Evolutionary conservation across 106 monocot genomes (phyloP).

Genomic region (Alisma plantagoaquatica): DNA sequence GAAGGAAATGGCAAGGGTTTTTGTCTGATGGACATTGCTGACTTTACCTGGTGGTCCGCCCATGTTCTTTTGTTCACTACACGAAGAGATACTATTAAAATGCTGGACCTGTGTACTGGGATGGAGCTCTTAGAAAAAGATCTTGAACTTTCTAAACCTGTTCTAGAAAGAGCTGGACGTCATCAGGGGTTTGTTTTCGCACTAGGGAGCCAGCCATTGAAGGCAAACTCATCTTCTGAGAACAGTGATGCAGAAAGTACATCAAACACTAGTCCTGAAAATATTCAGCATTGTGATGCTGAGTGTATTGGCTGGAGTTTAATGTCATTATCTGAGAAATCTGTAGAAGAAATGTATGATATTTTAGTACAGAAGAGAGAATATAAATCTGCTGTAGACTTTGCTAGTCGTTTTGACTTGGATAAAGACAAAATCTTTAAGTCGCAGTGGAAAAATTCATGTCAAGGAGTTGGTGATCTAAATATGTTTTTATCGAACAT

Average conservation of each 20-base stretch:
- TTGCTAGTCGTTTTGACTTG: conserved; percentile 45
- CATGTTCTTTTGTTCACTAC: conserved; percentile 49
- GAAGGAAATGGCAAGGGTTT: conserved; percentile 10
- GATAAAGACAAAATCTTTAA: conserved; percentile 79
- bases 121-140: conserved; percentile 32
- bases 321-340: conserved; percentile 48
- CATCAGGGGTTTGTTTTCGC: conserved; percentile 43
- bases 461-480: conserved; percentile 38
- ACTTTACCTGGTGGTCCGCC: conserved; percentile 85
- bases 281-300: conserved; percentile 10
- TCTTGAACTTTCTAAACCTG: conserved; percentile 23
- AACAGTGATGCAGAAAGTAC: conserved; percentile 4
- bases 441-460: conserved; percentile 68
- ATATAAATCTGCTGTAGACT: conserved; percentile 55
- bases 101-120: conserved; percentile 41
- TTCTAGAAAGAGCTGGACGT: conserved; percentile 42
- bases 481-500: conserved; percentile 54
- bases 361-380: conserved; percentile 42
- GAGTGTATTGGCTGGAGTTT: conserved; percentile 46
- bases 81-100: conserved; percentile 31
- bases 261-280: not conserved
- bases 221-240: conserved; percentile 9
- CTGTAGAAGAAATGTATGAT: conserved; percentile 64
- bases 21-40: conserved; percentile 31
- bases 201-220: conserved; percentile 31